Percentiles rank a stretch among this genome's conserved stretches.
Conservation (phyloP, 2,329 filamentous ascomycete genomes). For the Phyllosticta ampelicida region DNA sequence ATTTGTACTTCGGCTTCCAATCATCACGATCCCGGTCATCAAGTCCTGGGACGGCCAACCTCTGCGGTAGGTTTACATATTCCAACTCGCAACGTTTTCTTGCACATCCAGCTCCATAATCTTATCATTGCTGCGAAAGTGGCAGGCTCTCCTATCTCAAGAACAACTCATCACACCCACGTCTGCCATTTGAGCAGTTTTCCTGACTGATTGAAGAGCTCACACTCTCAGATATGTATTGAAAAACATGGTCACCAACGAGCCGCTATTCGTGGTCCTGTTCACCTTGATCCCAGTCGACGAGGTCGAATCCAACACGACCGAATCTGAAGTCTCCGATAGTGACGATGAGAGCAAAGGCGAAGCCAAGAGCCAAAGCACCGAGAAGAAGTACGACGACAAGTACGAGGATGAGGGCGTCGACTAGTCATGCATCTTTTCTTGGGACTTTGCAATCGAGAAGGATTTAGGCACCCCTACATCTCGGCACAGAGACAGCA, state of each 20-base stretch:
- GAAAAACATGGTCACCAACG: constrained; percentile 63
- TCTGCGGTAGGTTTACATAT: constrained; percentile 47
- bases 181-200: neutral
- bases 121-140: no score
- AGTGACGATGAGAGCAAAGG: neutral
- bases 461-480: no score
- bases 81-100: neutral
- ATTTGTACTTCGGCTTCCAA: constrained; percentile 60
- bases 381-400: neutral
- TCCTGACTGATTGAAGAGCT: constrained; percentile 46
- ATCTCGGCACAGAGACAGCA: no score
- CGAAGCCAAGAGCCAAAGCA: neutral
- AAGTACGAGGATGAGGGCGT: neutral
- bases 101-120: no score
- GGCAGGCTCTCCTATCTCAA: neutral
- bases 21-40: constrained; percentile 62
- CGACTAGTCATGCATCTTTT: neutral
- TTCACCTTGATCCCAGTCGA: constrained; percentile 68
- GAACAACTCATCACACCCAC: neutral
- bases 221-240: constrained; percentile 86
- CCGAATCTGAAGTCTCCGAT: neutral
- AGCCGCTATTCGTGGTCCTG: constrained; percentile 69
- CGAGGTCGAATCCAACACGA: neutral
- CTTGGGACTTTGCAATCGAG: no score
- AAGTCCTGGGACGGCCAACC: constrained; percentile 73